Base-by-base conservation (phyloP, 2,329 filamentous ascomycete genomes). In the Penicillium sp. region DNA sequence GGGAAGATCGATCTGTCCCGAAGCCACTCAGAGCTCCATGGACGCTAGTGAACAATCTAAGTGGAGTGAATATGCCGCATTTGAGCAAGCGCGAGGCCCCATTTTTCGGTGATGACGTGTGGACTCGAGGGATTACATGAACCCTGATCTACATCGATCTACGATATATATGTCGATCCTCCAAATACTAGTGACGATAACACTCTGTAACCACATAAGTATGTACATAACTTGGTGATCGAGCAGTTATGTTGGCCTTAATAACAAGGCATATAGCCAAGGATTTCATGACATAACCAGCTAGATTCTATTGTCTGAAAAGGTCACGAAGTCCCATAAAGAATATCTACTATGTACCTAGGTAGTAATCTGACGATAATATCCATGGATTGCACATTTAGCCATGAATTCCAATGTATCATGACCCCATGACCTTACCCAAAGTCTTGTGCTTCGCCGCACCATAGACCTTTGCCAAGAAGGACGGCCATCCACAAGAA, bases 21-120 rank as follows among this genome's bases (percentile, higher is more conserved):
- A 20, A 46, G 31, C 31, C 34, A 26, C n/a, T 31, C 4, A 3
- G 11, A 14, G 14, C 16, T 47, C 10, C 14, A 24, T 32, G 20
- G 20, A n/a, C 29, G 14, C 31, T 52, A 34, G 50, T 34, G 26
- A 22, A 13, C 7, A 24, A 31, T 49, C 43, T 13, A 34, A 40
- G 51, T 48, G 51, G 51, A 53, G 43, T 14, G 26, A 26, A 24
- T 11, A 51, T 44, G 35, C 49, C 49, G 49, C 29, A 35, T 51
- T 51, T 7, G 44, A 40, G 18, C 35, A 24, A 42, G 26, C 9
- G 18, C 31, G 24, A 38, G 16, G 24, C 29, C 29, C 13, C 22
- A n/a, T 42, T 50, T 37, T 43, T 31, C 29, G 37, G 58, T 60
- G 37, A 56, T 60, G 58, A 60, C 58, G 58, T 58, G 48, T 53